Base-by-base conservation (phyloP, 2,329 filamentous ascomycete genomes). In the Sphaceloma murrayae region DNA sequence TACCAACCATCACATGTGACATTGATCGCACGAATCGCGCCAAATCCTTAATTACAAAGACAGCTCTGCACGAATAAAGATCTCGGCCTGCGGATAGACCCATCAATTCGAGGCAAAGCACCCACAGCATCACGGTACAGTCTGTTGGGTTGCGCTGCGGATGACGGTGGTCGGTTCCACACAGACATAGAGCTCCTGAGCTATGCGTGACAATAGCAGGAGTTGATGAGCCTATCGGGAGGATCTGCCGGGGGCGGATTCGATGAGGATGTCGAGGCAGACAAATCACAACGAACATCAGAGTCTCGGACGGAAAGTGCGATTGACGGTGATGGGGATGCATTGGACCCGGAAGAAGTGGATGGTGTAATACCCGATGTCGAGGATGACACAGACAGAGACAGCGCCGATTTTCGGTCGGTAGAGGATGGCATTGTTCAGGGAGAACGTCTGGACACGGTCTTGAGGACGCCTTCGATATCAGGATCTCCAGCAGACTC, bases 401-500 rank as follows among this genome's bases (percentile, higher is more conserved):
- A 46, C 11, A 47, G 39, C 9, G 5, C 46, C 27, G 50, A 56
- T 18, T 33, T 54, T 14, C n/a, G 19, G 5, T 19, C 14, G 4
- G 11, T 10, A 5, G 18, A 32, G 13, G 18, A 26, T 3, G 29
- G 16, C 1, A 32, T 55, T 32, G 13, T 48, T 21, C 7, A 43
- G 38, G 36, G 46, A 45, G 19, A 42, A 44, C 14, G 47, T 45
- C 3, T 45, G 19, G 42, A 45, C n/a, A 45, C 13, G 36, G 43
- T 16, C 27, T 34, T 34, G 32, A 45, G 14, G 43, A 48, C 27
- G 39, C 46, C 29, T 43, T 46, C 5, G 46, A 38, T 22, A 24
- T 14, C 42, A 5, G 30, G 29, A 36, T 93, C 85, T 56, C 82
- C 81, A 5, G 71, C 75, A 40, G 78, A 74, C 51, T 87, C 82